phyloP scores from a whole-genome alignment of 2,329 filamentous ascomycete genomes.

The Botryotinia calthae region DNA sequence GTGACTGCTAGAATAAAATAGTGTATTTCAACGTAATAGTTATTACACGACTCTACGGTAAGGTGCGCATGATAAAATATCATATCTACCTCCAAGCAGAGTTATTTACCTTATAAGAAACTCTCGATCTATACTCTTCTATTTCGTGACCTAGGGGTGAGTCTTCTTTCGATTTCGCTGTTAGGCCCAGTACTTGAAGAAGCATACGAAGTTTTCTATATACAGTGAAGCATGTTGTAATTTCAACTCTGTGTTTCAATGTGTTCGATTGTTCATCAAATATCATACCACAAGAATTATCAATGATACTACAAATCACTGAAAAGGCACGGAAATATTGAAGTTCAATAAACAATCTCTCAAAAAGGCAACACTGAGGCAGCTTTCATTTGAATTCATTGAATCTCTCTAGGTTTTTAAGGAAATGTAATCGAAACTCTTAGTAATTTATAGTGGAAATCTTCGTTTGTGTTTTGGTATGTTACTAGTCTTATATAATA shows the following conservation, averaged over 20 bases:
- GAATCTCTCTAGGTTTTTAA: background rate
- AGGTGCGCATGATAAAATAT: background rate
- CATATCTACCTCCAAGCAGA: background rate
- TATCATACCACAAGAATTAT: background rate
- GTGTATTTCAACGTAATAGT: background rate
- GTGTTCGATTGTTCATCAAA: background rate
- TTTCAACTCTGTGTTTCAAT: background rate
- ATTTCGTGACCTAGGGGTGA: background rate
- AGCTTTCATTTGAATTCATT: background rate
- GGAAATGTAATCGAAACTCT: background rate
- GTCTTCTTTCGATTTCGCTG: background rate
- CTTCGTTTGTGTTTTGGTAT: background rate
- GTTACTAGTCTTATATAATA: background rate
- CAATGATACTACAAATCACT: background rate
- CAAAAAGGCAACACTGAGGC: background rate
- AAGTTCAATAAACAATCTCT: background rate
- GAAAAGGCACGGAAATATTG: background rate
- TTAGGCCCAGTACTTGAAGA: background rate
- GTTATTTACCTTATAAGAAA: background rate
- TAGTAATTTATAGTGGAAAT: background rate
- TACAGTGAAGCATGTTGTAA: background rate
- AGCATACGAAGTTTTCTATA: background rate
- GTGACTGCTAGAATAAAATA: background rate
- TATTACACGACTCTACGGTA: background rate
- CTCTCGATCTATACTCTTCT: background rate